Evolutionary conservation across 257 asterid species (phyloP).

Genomic region (Anisodus tanguticus): DNA sequence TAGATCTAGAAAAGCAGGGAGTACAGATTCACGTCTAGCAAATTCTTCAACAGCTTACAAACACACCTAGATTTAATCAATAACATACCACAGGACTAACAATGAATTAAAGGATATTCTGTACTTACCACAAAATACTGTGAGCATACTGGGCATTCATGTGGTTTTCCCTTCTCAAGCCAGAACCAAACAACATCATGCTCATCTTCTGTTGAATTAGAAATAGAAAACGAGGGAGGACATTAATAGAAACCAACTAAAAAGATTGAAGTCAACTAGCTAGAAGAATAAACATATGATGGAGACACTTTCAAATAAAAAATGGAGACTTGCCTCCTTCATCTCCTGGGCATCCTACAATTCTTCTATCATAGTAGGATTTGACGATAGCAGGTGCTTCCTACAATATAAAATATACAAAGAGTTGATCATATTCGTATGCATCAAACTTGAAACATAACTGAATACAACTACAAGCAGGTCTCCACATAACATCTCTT

Average conservation of each 20-base stretch:
- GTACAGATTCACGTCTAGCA: slow-evolving; percentile 1
- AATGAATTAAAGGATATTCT: slow-evolving; percentile 11
- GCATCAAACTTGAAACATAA: not conserved
- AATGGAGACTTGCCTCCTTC: slow-evolving; percentile 71
- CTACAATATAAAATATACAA: slow-evolving; percentile 42
- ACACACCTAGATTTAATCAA: slow-evolving; percentile 23
- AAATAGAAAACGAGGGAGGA: not conserved
- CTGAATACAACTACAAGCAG: not conserved
- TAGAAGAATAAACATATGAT: slow-evolving; percentile 19
- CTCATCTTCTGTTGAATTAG: slow-evolving; percentile 77
- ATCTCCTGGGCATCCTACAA: slow-evolving; percentile 95
- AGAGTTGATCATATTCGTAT: not conserved
- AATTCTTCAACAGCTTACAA: slow-evolving; percentile 16
- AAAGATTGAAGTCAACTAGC: not conserved
- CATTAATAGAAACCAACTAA: slow-evolving; percentile 24
- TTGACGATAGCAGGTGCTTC: slow-evolving; percentile 80
- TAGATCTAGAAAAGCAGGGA: not conserved
- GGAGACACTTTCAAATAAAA: slow-evolving; percentile 18
- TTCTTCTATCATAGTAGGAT: slow-evolving; percentile 76
- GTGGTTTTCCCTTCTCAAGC: slow-evolving; percentile 95
- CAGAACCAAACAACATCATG: slow-evolving; percentile 99
- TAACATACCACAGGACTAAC: not conserved
- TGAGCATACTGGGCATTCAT: slow-evolving; percentile 95
- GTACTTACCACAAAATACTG: slow-evolving; percentile 88
- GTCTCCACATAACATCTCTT: not conserved